phyloP scores from a whole-genome alignment of 2,329 filamentous ascomycete genomes.

The Colletotrichum lentis region DNA sequence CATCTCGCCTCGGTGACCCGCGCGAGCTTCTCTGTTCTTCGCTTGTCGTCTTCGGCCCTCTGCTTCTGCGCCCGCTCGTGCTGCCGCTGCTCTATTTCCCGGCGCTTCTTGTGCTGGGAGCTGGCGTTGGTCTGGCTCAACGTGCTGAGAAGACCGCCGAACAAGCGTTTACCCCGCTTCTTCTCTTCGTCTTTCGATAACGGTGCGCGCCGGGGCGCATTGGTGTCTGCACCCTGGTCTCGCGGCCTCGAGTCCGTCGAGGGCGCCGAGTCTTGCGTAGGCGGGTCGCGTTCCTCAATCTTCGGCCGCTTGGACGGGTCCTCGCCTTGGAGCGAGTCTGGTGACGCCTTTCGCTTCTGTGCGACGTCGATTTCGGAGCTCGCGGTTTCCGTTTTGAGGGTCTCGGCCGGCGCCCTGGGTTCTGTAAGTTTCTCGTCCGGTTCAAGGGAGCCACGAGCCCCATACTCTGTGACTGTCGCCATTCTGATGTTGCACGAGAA shows the following conservation, averaged over 20 bases:
- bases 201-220: slow-evolving; percentile 48
- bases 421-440: slow-evolving; percentile 18
- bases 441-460: not conserved
- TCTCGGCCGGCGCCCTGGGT: slow-evolving; percentile 18
- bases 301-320: slow-evolving; percentile 35
- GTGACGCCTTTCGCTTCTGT: slow-evolving; percentile 48
- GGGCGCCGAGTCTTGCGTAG: not conserved
- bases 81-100: slow-evolving; percentile 84
- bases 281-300: slow-evolving; percentile 28
- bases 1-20: slow-evolving; percentile 68
- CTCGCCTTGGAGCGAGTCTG: slow-evolving; percentile 38
- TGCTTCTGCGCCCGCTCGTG: slow-evolving; percentile 78
- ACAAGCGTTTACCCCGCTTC: slow-evolving; percentile 83
- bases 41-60: slow-evolving; percentile 73
- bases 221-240: slow-evolving; percentile 31
- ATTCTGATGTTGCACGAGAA: slow-evolving; percentile 8
- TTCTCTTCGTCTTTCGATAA: slow-evolving; percentile 70
- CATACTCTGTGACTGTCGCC: slow-evolving; percentile 28
- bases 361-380: slow-evolving; percentile 9
- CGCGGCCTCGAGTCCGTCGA: slow-evolving; percentile 2
- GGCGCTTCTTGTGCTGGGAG: slow-evolving; percentile 72
- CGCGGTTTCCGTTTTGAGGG: slow-evolving; percentile 7
- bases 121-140: slow-evolving; percentile 75
- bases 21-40: slow-evolving; percentile 70
- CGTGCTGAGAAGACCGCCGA: slow-evolving; percentile 81